Base-by-base conservation (phyloP, 768 basidiomycete species). In the Lactarius sp. region DNA sequence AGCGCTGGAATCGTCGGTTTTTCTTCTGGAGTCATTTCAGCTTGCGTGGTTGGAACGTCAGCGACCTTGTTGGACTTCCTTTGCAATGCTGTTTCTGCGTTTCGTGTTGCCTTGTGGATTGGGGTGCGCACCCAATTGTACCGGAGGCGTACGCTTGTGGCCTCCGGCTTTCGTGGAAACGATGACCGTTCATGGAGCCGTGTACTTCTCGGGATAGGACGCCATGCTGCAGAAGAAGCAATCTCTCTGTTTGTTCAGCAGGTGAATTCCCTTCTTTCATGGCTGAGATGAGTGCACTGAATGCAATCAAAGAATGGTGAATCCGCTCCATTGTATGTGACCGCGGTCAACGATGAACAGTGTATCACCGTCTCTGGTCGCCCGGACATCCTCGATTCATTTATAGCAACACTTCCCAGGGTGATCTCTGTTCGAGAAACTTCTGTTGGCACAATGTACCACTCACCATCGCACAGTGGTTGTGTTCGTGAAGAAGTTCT, bases 341-440 rank as follows among this genome's bases (percentile, higher is more conserved):
- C 84, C 0, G 81, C 83, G 9, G 73, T 83, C 61, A 74, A 82
- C 54, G 79, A 80, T 62, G 74, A 77, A 57, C 72, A 67, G 12
- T 80, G 77, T 59, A 73, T 84, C 59, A 85, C 85, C 12, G 73
- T 86, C 54, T 87, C 85, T 2, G 86, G 85, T 27, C 78, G 75
- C 54, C 85, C 85, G 2, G 79, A 83, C 63, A 57, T 78, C 52
- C 72, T 87, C 36, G 69, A 73, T 7, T 69, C 70, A 31, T 85
- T 86, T 69, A 73, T 77, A 7, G 66, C 67, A 16, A 73, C 68
- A 7, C 66, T 83, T 47, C 75, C 77, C 22, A 66, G 73, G 3
- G 70, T 69, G 20, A 75, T 75, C 22, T 66, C 73, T 1, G 71
- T 79, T 0, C 79, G 79, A 62, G 71, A 77, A 52, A 81, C 82